Evolutionary conservation across 306 rosid genomes (phyloP), one percentile per base, ranked within the genome.

Genomic region (Glycine soja): DNA sequence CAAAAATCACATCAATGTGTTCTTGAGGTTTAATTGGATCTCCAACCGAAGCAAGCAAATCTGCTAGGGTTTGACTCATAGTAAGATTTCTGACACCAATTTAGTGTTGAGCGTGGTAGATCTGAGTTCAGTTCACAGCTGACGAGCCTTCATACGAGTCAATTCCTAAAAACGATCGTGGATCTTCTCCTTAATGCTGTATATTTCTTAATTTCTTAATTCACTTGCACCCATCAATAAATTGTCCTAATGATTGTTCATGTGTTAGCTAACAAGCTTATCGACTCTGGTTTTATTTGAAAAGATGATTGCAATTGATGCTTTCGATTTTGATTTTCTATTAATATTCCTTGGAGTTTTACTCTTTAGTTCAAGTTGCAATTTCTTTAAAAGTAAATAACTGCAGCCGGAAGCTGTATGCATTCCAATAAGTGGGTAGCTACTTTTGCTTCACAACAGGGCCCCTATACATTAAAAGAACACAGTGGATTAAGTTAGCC

Each of bases 261-360:
- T 51, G 82, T 59, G 11, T 40, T 70, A 74, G 79, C 52, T 24
- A 24, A 53, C 9, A 16, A 58, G 38, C 24, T 69, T 69, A 14
- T 62, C 40, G 19, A 24, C 30, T 77, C 62, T 6, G 2, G n/a
- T 8, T 80, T 48, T 62, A 19, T 80, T 52, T 15, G 3, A 42
- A 42, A 10, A 40, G 50, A 46, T 77, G 43, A 40, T 32, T 32
- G 24, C 11, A 11, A 6, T 10, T 14, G 52, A 51, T 62, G 79
- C 59, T 71, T 82, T 76, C 62, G 19, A 52, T 76, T 73, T 30
- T 61, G 1, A 42, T 59, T 59, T 70, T 62, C 61, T 70, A 4
- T 40, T 19, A 14, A 48, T 51, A 14, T 51, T 70, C 59, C 59
- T 76, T 79, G 51, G 58, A 50, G 40, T 61, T 75, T 46, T 67